Base-by-base conservation (phyloP, 169 alveolate species). In the Cryptosporidium xiaoi region DNA sequence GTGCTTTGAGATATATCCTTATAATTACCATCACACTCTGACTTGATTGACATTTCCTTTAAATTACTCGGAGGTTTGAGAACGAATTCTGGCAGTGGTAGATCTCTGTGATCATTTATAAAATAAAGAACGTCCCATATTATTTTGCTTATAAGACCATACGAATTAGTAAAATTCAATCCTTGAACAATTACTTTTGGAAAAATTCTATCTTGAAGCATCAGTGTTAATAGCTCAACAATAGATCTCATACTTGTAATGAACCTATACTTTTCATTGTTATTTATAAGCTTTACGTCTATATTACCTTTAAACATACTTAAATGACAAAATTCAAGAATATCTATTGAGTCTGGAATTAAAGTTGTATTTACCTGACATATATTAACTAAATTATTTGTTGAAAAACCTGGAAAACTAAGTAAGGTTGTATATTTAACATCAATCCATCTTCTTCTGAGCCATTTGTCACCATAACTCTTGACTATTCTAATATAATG, bases 291-390 rank as follows among this genome's bases (percentile, higher is more conserved):
- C 29, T 44, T 56, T 12, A 60, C 87, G 51, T 77, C 46, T 33
- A 62, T 34, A 62, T 60, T 62, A 62, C 64, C 64, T 44, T 50
- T 71, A 44, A 60, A 77, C n/a, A 77, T 77, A 12, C 71, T 77
- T 66, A 62, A 77, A 50, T 77, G 87, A 33, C 87, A 77, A 36
- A 77, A 77, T 27, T 77, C 87, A 34, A 77, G 71, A 36, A 77
- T 77, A 24, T 77, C 87, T 20, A 77, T 62, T 8, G 87, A 77
- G 20, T 77, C 87, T 60, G 87, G 87, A 34, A 77, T 77, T 60
- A 77, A 34, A 77, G 71, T 77, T 40, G 87, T 77, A 77, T 77
- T 77, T 56, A 77, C 87, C 71, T 77, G 87, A 77, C 87, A 77
- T 20, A 77, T 77, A 48, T 77, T 56, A 34, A 77, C 87, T 15